phyloP scores from a whole-genome alignment of 345 rosid species.

The Dimocarpus longan region DNA sequence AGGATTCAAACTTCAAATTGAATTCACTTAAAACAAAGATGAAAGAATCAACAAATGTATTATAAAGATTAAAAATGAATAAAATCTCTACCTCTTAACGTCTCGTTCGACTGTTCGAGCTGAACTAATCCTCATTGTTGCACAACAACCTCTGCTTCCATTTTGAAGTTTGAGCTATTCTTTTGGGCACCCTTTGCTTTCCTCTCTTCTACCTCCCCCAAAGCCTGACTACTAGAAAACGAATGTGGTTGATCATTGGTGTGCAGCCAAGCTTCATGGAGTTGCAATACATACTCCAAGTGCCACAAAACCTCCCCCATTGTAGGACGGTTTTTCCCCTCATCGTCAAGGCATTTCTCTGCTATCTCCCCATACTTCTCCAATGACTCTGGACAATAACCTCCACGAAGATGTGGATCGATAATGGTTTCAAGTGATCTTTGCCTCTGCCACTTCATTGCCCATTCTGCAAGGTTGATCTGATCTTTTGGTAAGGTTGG shows the following conservation, averaged over 20 bases:
- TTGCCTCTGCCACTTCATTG: constrained; percentile 74
- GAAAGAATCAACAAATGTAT: constrained; percentile 29
- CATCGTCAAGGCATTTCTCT: constrained; percentile 83
- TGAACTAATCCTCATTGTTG: neutral
- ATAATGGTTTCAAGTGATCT: constrained; percentile 68
- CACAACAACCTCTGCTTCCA: constrained; percentile 10
- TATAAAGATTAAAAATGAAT: constrained; percentile 7
- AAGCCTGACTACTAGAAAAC: constrained; percentile 41
- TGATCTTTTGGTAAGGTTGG: constrained; percentile 89
- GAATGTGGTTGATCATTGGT: constrained; percentile 41
- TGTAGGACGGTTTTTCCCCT: constrained; percentile 81
- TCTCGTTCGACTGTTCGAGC: too few species aligned
- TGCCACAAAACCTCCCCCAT: constrained; percentile 96
- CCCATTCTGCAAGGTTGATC: constrained; percentile 97
- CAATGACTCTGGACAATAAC: constrained; percentile 61
- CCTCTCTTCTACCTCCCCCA: constrained; percentile 27
- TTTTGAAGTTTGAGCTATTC: constrained; percentile 5
- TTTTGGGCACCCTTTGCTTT: constrained; percentile 24
- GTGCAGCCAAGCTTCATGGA: constrained; percentile 75
- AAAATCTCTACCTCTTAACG: constrained; percentile 11
- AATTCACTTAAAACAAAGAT: constrained; percentile 23
- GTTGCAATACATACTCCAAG: constrained; percentile 81
- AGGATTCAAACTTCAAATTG: constrained; percentile 12
- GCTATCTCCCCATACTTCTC: constrained; percentile 88
- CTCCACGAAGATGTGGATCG: constrained; percentile 56